Evolutionary conservation across 768 basidiomycete genomes (phyloP), one percentile per base, ranked within the genome.

Genomic region (Calocera viscosa): DNA sequence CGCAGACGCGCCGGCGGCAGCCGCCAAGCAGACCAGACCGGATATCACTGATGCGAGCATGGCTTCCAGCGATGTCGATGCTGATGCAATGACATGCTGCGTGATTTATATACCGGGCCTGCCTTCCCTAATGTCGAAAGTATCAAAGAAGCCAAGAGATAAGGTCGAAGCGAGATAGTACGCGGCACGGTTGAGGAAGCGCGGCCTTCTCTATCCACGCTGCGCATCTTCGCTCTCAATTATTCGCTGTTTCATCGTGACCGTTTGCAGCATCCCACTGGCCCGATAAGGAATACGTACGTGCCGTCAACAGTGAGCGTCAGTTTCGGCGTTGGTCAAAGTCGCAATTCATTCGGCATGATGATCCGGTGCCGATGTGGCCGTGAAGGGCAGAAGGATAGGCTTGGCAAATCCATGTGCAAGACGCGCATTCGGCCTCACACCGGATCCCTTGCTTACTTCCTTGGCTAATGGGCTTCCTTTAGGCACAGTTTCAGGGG

Each of bases 41-140:
- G 53, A 7, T 11, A 60, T 26, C 26, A 60, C 53, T 60, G 53
- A 60, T 60, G 53, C 53, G 26, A 60, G 30, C 53, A 60, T 60
- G 26, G 49, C 53, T 60, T 60, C 53, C 53, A 60, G 30, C 53
- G 22, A 60, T 60, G 53, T 60, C 53, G 53, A 60, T 32, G 30
- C 26, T 19, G 53, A 32, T 60, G 5, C 24, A 11, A 26, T 10
- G 7, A 2, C 26, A 60, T 60, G 14, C 53, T 32, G 2, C 16
- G 26, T 10, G 24, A 10, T 10, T 60, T 60, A 60, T 60, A 60
- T 60, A 60, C 14, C 26, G 24, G 2, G 53, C 26, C 30, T 28
- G 14, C 2, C 26, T 28, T 19, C 7, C 30, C 11, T 16, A 60
- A 28, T 60, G 14, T 38, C 53, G 53, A 60, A 60, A 8, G 5